Percentiles rank a stretch among this genome's conserved stretches.
Evolutionary conservation across 257 asterid species (phyloP).

Genomic region (Leonotis leonurus): DNA sequence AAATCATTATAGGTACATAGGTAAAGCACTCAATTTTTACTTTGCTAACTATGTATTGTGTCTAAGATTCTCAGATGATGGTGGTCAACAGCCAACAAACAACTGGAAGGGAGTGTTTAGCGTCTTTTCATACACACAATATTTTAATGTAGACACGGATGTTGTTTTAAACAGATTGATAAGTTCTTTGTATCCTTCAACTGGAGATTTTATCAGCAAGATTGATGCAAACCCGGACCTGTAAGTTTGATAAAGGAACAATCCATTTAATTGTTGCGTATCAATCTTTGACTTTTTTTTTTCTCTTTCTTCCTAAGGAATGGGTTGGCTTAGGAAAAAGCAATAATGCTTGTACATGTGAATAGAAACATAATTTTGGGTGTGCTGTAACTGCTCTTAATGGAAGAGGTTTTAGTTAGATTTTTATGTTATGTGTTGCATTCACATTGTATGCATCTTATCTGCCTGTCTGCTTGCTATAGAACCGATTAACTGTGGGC

Average conservation of each 20-base stretch:
- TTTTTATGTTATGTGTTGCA: too few species aligned
- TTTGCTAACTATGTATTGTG: too few species aligned
- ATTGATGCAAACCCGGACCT: conserved; percentile 96
- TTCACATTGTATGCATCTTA: too few species aligned
- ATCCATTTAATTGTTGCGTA: background rate
- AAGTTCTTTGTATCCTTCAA: conserved; percentile 72
- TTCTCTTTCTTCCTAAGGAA: background rate
- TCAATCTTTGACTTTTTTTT: background rate
- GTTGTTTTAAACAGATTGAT: conserved; percentile 80
- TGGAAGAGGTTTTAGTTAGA: too few species aligned
- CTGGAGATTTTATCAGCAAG: conserved; percentile 81
- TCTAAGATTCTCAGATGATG: conserved; percentile 49
- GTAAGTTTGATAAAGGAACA: conserved; percentile 49
- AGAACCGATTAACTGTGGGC: too few species aligned
- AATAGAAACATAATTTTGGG: background rate
- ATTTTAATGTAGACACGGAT: conserved; percentile 91
- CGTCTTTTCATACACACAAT: conserved; percentile 75
- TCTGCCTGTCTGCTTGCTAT: too few species aligned
- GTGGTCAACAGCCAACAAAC: conserved; percentile 56
- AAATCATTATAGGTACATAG: background rate
- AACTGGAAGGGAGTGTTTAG: conserved; percentile 79
- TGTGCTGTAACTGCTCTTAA: too few species aligned
- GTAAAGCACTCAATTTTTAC: conserved; percentile 12
- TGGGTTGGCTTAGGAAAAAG: background rate
- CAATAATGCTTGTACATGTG: background rate